phyloP scores from a whole-genome alignment of 2,329 filamentous ascomycete genomes.

The Cladophialophora exuberans region DNA sequence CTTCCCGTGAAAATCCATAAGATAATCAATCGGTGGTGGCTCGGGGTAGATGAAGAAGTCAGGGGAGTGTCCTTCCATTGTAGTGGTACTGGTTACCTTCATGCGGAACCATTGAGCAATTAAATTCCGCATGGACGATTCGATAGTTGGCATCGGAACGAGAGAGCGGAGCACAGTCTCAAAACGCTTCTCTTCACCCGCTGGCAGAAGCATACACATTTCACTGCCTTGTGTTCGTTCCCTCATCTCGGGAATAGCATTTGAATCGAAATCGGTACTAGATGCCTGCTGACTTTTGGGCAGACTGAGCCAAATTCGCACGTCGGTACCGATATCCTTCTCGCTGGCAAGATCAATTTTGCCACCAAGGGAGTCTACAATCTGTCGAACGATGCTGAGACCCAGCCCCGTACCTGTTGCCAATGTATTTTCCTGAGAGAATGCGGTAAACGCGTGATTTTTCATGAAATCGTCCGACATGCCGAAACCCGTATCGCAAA shows the following conservation, averaged over 20 bases:
- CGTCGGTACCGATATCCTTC: conserved; percentile 58
- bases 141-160: conserved; percentile 26
- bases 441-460: conserved; percentile 61
- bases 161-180: not conserved
- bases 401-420: conserved; percentile 58
- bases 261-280: not conserved
- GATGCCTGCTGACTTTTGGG: conserved; percentile 15
- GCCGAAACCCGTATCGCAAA: conserved; percentile 68
- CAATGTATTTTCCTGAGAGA: conserved; percentile 63
- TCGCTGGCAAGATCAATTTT: conserved; percentile 61
- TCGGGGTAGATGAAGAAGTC: conserved; percentile 33
- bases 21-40: conserved; percentile 39
- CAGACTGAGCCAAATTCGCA: conserved; percentile 39
- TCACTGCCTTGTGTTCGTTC: conserved; percentile 17
- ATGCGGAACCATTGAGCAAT: conserved; percentile 28
- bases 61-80: conserved; percentile 20
- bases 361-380: conserved; percentile 64
- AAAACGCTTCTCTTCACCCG: not conserved
- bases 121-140: conserved; percentile 23
- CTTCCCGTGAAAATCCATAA: conserved; percentile 41
- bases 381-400: conserved; percentile 64
- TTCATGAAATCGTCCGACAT: conserved; percentile 66
- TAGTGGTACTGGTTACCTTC: conserved; percentile 21
- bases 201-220: conserved; percentile 24
- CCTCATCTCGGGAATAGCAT: conserved; percentile 21